Conservation (phyloP, 129 eudicot species). For the Tagetes patula region DNA sequence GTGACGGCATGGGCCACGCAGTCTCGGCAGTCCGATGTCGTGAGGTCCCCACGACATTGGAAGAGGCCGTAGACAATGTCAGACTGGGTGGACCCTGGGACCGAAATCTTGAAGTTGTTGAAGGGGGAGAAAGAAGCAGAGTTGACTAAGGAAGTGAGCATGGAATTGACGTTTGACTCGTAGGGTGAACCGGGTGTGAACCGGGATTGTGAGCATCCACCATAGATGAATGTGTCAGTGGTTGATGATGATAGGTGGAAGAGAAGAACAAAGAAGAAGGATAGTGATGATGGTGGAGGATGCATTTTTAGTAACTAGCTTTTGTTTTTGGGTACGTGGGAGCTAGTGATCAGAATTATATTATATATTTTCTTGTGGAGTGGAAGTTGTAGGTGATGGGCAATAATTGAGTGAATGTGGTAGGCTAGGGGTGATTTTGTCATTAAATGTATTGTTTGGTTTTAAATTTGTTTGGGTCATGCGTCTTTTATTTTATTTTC, state of each 20-base stretch:
- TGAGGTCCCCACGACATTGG: slow-evolving; percentile 77
- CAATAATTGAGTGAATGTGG: slow-evolving; percentile 43
- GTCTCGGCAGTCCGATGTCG: slow-evolving; percentile 43
- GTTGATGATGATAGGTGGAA: slow-evolving; percentile 41
- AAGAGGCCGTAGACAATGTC: slow-evolving; percentile 70
- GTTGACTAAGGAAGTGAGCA: slow-evolving; percentile 74
- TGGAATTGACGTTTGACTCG: slow-evolving; percentile 68
- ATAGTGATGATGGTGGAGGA: slow-evolving; percentile 26
- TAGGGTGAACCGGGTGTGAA: slow-evolving; percentile 50
- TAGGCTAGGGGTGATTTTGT: slow-evolving; percentile 21
- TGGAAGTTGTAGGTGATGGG: slow-evolving; percentile 38
- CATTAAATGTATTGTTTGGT: background rate
- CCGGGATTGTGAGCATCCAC: slow-evolving; percentile 60
- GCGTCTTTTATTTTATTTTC: too few species aligned
- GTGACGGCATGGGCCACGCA: slow-evolving; percentile 63
- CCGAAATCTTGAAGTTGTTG: slow-evolving; percentile 73
- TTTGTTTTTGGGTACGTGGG: slow-evolving; percentile 17
- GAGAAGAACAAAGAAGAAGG: slow-evolving; percentile 30
- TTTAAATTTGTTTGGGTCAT: background rate
- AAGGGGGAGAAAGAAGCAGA: slow-evolving; percentile 55
- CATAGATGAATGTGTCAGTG: slow-evolving; percentile 58
- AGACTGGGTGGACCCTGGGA: slow-evolving; percentile 55
- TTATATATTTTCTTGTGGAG: slow-evolving; percentile 36
- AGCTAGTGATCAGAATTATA: slow-evolving; percentile 10
- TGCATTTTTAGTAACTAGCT: slow-evolving; percentile 20